Evolutionary conservation across 2,329 filamentous ascomycete species (phyloP).

Genomic region (Ascochyta pisi): DNA sequence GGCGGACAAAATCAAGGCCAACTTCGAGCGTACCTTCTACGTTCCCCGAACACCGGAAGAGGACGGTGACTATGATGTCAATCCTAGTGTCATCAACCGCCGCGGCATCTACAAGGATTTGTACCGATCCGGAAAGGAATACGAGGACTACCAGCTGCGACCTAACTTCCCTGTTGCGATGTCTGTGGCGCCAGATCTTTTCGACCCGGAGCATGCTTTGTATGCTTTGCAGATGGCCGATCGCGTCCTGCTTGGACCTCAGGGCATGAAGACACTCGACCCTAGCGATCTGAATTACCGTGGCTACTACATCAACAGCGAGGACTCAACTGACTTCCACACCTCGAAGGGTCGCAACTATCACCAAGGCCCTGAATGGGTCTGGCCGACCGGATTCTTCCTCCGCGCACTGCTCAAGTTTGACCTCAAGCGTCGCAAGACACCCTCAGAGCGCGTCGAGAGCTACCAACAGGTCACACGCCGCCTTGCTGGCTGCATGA

Average conservation of each 20-base stretch:
- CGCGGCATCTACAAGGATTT: slow-evolving; percentile 98
- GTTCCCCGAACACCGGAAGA: slow-evolving; percentile 74
- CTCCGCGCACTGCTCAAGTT: slow-evolving; percentile 90
- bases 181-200: slow-evolving; percentile 89
- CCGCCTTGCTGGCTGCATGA: slow-evolving; percentile 81
- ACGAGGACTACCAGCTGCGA: slow-evolving; percentile 96
- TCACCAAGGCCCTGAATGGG: slow-evolving; percentile 97
- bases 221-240: slow-evolving; percentile 82
- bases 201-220: slow-evolving; percentile 79
- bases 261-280: slow-evolving; percentile 95
- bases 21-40: slow-evolving; percentile 93
- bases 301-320: slow-evolving; percentile 92
- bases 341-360: slow-evolving; percentile 97
- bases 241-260: slow-evolving; percentile 78
- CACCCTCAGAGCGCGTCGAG: slow-evolving; percentile 74
- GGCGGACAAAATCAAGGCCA: slow-evolving; percentile 79
- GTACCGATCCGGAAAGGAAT: slow-evolving; percentile 91
- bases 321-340: slow-evolving; percentile 89
- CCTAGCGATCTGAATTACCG: slow-evolving; percentile 91
- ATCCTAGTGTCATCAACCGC: slow-evolving; percentile 80
- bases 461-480: slow-evolving; percentile 94
- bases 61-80: slow-evolving; percentile 80
- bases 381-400: slow-evolving; percentile 98
- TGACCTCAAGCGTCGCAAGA: slow-evolving; percentile 75
- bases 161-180: slow-evolving; percentile 96